Evolutionary conservation across 805 yeast genomes (phyloP).

Genomic region (Nakazawaea laoshanensis): DNA sequence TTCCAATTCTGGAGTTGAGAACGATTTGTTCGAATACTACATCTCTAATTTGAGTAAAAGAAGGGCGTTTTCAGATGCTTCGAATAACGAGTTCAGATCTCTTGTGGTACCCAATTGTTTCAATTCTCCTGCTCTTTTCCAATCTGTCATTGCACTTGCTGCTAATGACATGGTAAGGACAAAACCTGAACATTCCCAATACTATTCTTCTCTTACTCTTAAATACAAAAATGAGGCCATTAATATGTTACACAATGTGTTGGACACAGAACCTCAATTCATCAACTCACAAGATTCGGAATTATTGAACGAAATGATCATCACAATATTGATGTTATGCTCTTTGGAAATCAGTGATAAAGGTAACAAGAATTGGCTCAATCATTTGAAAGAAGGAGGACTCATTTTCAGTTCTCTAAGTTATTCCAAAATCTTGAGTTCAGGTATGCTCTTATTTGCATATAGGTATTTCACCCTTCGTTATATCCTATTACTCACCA

Average conservation of each 20-base stretch:
- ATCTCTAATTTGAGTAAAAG: slow-evolving; percentile 9
- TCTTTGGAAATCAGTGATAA: slow-evolving; percentile 22
- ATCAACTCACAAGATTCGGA: slow-evolving; percentile 12
- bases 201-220: slow-evolving; percentile 6
- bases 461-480: slow-evolving; percentile 23
- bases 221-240: slow-evolving; percentile 22
- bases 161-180: slow-evolving; percentile 10
- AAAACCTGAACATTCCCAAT: slow-evolving; percentile 6
- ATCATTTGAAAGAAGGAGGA: slow-evolving; percentile 21
- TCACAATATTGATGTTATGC: slow-evolving; percentile 21
- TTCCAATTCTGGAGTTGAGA: slow-evolving; percentile 9
- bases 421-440: slow-evolving; percentile 14
- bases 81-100: slow-evolving; percentile 7
- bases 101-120: slow-evolving; percentile 9
- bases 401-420: slow-evolving; percentile 18
- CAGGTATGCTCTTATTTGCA: slow-evolving; percentile 19
- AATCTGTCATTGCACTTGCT: slow-evolving; percentile 7
- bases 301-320: slow-evolving; percentile 18
- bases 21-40: slow-evolving; percentile 9
- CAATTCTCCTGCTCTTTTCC: slow-evolving; percentile 9
- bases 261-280: slow-evolving; percentile 16
- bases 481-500: slow-evolving; percentile 19
- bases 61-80: slow-evolving; percentile 7
- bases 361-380: slow-evolving; percentile 21
- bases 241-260: slow-evolving; percentile 17